These are phyloP conservation scores for Biscutella auriculata DNA, from an alignment of 441 rosid species.

Conservation along the genomic window DNA sequence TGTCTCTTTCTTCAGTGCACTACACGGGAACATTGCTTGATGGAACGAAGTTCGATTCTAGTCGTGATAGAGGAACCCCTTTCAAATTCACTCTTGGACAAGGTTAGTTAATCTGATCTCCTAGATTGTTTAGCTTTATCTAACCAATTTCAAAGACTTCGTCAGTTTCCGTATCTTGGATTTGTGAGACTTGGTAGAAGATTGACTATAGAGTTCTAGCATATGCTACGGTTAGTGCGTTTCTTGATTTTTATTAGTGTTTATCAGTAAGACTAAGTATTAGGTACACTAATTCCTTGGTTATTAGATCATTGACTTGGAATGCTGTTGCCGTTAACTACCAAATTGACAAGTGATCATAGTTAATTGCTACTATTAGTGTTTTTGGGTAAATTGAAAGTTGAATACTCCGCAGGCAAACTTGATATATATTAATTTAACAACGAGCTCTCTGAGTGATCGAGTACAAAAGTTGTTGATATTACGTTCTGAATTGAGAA, in stretches of 20 bases:
- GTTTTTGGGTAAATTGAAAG: neutral
- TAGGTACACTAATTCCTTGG: too few relatives aligned
- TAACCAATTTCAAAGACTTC: neutral
- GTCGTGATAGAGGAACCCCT: constrained; percentile 45
- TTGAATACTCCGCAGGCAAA: neutral
- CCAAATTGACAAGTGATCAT: neutral
- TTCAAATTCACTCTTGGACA: constrained; percentile 86
- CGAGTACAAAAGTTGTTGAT: neutral
- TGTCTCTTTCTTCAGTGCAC: constrained; percentile 32
- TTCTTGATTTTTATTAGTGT: too few relatives aligned
- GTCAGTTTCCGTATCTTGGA: neutral
- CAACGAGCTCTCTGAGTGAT: neutral
- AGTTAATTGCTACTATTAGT: neutral
- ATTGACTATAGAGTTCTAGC: too few relatives aligned
- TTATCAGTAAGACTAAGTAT: too few relatives aligned
- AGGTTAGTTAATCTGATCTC: constrained; percentile 29
- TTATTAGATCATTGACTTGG: too few relatives aligned
- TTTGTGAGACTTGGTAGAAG: neutral
- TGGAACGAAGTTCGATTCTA: constrained; percentile 55
- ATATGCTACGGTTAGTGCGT: too few relatives aligned
- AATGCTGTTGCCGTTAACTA: too few relatives aligned
- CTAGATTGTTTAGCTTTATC: neutral
- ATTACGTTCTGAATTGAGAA: neutral
- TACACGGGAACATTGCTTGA: constrained; percentile 54
- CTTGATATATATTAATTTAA: neutral